Base-by-base conservation (phyloP, 495 filamentous ascomycete species). In the Penicilliopsis zonata region DNA sequence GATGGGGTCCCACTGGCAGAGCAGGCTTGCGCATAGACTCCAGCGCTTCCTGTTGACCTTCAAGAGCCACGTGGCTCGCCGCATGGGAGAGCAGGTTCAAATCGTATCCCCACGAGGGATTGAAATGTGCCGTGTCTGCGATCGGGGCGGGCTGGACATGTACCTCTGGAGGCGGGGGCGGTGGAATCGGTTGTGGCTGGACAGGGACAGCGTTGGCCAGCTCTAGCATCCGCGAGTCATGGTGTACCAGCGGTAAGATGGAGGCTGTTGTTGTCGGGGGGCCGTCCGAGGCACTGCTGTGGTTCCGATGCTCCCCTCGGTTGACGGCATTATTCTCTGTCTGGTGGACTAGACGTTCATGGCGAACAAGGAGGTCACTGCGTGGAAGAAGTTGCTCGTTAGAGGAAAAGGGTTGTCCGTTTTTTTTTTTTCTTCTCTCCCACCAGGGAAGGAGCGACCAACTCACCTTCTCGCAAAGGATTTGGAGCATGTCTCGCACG, bases 311-410 rank as follows among this genome's bases (percentile, higher is more conserved):
- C 37, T 63, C 60, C 38, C 40, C 40, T 22, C 59, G 59, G 55
- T 55, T 50, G 29, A 53, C 52, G 24, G 62, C 59, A 30, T 44
- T 50, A 30, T 44, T 50, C 41, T 79, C 74, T 45, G 72, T 71
- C 43, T 75, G 69, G 55, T 82, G 77, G 42, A 80, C 76, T 55
- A 80, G 67, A 57, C 76, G 78, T 55, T 79, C 72, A 64, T 82
- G 77, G 46, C 77, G 73, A 47, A 78, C 73, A 47, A 82, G 65
- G 27, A 80, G 67, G 52, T 81, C 76, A 49, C 78, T 79, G 14
- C 25, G 42, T 40, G 29, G 54, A 72, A 46, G 28, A 38, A 41
- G 13, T 37, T 32, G 31, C 20, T 26, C 38, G 43, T 57, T 35
- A 62, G 51, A 49, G 36, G 41, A 27, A 4, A 27, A 27, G 5